Evolutionary conservation across 768 basidiomycete species (phyloP), one percentile per base, ranked within the genome.

Genomic region (Crepidotus variabilis): DNA sequence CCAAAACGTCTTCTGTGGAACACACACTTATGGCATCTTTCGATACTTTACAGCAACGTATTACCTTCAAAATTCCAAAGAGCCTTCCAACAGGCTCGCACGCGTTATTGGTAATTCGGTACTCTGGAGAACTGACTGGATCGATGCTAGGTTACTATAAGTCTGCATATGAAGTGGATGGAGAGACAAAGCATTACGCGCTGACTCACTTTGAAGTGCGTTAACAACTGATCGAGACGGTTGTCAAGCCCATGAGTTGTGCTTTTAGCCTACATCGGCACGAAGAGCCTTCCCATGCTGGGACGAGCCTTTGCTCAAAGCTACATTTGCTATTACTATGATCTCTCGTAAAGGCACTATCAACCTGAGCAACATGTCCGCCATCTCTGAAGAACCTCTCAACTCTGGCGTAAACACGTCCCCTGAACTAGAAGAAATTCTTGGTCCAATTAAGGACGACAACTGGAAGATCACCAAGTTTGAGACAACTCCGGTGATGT

Each of bases 231-330:
- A n/a, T n/a, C n/a, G n/a, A n/a, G n/a, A n/a, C n/a, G n/a, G n/a
- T n/a, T n/a, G 33, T 28, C 8, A 28, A 51, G n/a, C n/a, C n/a
- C n/a, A n/a, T n/a, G n/a, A 46, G 34, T 32, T 33, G 14, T n/a
- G n/a, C n/a, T n/a, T 14, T 20, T 60, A 96, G 87, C 86, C 94
- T 36, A 96, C 91, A 36, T 86, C 86, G 57, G 94, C 95, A 7
- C 78, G 94, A 50, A 80, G 83, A 43, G 84, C 88, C 6, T 90
- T 92, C 69, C 91, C 91, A 22, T 92, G 88, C 74, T 96, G 92
- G 91, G 95, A 97, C 67, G 94, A 97, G 66, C 96, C 95, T 16
- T 77, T 84, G 34, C 77, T 95, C 62, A 98, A 98, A 70, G 88
- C 94, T 0, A 93, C 87, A 2, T 91, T 88, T 67, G 65, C 80